Conservation (phyloP, 2,329 filamentous ascomycete species). For the Zymoseptoria ardabiliae region DNA sequence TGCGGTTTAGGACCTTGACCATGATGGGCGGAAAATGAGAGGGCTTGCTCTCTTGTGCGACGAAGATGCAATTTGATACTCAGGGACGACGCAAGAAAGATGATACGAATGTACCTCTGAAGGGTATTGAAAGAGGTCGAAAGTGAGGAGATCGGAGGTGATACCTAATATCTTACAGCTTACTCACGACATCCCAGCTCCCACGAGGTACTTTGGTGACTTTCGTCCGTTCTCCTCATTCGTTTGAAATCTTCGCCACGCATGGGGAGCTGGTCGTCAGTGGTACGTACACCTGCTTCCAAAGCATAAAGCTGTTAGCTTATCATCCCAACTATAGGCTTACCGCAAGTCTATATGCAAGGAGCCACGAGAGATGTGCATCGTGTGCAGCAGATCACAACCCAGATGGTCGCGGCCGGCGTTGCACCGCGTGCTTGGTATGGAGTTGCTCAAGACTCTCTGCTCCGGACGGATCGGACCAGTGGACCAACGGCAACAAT, state of each 20-base stretch:
- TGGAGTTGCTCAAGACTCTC: neutral
- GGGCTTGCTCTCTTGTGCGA: neutral
- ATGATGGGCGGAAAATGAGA: neutral
- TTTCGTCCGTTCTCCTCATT: neutral
- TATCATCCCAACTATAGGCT: neutral
- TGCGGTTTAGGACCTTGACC: conserved; percentile 5
- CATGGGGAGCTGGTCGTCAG: neutral
- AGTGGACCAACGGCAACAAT: neutral
- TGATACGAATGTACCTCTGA: neutral
- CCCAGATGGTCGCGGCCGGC: neutral
- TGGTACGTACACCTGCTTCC: neutral
- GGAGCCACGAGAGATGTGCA: neutral
- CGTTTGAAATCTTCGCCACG: neutral
- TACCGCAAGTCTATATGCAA: neutral
- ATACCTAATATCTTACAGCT: neutral
- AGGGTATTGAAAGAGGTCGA: neutral
- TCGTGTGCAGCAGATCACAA: neutral
- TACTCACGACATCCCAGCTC: neutral
- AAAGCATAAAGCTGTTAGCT: neutral
- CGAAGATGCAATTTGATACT: neutral
- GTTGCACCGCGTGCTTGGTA: neutral
- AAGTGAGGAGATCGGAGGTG: neutral
- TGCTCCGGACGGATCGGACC: neutral
- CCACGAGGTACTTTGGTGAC: neutral
- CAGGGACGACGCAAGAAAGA: neutral